Conservation (phyloP, 768 basidiomycete species). For the Psilocybe cyanescens region DNA sequence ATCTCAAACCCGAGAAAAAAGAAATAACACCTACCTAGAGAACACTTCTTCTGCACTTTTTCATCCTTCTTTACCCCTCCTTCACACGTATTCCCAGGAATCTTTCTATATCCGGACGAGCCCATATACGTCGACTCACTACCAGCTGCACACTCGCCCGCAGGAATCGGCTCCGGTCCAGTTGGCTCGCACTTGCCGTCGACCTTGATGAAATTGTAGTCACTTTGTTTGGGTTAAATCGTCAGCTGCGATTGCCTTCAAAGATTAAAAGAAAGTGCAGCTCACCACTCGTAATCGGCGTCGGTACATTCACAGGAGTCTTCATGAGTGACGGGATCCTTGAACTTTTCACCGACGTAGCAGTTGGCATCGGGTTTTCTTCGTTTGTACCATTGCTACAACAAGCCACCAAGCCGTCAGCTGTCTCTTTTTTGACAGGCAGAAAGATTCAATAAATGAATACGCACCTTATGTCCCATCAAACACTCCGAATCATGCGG, state of each 20-base stretch:
- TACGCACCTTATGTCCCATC: slow-evolving; percentile 89
- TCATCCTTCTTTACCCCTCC: slow-evolving; percentile 76
- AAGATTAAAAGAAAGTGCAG: neutral
- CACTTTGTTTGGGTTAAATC: slow-evolving; percentile 45
- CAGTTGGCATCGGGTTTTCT: slow-evolving; percentile 85
- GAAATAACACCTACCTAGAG: slow-evolving; percentile 58
- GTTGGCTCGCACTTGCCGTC: slow-evolving; percentile 78
- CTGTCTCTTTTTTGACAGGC: neutral
- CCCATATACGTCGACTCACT: slow-evolving; percentile 72
- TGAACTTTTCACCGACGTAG: slow-evolving; percentile 89
- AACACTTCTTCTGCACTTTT: slow-evolving; percentile 73
- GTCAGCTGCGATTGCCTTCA: neutral
- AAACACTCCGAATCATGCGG: slow-evolving; percentile 71
- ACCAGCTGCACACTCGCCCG: slow-evolving; percentile 62
- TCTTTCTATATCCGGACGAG: slow-evolving; percentile 89
- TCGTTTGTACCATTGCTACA: slow-evolving; percentile 91
- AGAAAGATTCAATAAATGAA: neutral
- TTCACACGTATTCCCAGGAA: slow-evolving; percentile 90
- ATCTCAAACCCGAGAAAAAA: slow-evolving; percentile 4
- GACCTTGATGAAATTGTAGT: slow-evolving; percentile 86
- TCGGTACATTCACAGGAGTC: slow-evolving; percentile 84
- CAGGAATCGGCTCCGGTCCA: slow-evolving; percentile 87
- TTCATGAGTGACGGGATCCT: slow-evolving; percentile 82
- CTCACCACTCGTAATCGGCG: slow-evolving; percentile 92
- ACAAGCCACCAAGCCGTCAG: too few species aligned